Evolutionary conservation across 2,329 filamentous ascomycete genomes (phyloP).

Genomic region (Onygena corvina): DNA sequence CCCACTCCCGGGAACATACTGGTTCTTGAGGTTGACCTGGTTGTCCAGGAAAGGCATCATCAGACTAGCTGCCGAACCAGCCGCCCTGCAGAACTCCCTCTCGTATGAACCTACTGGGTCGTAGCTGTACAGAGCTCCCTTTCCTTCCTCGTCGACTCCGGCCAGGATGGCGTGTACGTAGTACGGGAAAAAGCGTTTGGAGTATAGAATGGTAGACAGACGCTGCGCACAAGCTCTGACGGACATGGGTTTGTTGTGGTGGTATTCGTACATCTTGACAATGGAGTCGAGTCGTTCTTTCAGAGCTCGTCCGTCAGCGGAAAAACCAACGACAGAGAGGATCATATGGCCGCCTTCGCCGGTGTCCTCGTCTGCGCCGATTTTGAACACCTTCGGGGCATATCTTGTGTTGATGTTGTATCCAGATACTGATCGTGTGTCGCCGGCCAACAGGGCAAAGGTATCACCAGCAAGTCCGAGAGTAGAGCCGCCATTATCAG

Average conservation of each 20-base stretch:
- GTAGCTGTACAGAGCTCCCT: conserved; percentile 90
- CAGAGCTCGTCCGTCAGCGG: conserved; percentile 83
- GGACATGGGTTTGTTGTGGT: conserved; percentile 91
- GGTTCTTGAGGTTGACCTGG: conserved; percentile 99
- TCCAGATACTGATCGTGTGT: conserved; percentile 87
- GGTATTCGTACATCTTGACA: conserved; percentile 98
- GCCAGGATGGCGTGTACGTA: conserved; percentile 92
- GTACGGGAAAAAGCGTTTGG: conserved; percentile 98
- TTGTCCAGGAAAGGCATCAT: conserved; percentile 99
- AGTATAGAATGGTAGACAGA: conserved; percentile 87
- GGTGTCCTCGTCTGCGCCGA: conserved; percentile 77
- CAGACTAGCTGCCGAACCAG: conserved; percentile 78
- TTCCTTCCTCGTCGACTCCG: conserved; percentile 86
- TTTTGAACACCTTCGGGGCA: conserved; percentile 92
- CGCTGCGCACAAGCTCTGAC: conserved; percentile 91
- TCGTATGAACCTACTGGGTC: conserved; percentile 97
- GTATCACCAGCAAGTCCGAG: conserved; percentile 86
- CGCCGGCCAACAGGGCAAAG: conserved; percentile 93
- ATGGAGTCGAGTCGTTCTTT: conserved; percentile 88
- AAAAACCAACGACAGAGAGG: conserved; percentile 88
- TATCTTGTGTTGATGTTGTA: conserved; percentile 99
- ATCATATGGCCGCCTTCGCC: conserved; percentile 78
- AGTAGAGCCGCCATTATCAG: conserved; percentile 94
- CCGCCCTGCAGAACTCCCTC: conserved; percentile 87
- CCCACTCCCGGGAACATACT: conserved; percentile 80